Percentiles rank a stretch among this genome's conserved stretches.
phyloP scores from a whole-genome alignment of 495 filamentous ascomycete genomes.

The Xylaria longipes region DNA sequence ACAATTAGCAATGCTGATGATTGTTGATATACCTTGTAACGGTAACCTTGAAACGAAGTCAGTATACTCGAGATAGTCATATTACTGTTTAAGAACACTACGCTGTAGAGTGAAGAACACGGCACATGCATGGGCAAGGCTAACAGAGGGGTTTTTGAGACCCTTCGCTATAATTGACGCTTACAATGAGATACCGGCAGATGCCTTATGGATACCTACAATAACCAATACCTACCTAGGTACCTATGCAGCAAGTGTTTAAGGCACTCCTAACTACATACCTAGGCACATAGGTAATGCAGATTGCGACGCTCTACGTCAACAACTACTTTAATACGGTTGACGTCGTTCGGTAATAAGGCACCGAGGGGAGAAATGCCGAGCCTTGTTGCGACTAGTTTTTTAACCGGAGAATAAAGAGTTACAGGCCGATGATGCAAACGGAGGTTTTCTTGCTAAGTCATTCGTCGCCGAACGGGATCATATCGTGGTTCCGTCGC shows the following conservation, averaged over 20 bases:
- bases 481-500: neutral
- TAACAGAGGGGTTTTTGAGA: neutral
- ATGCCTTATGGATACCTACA: neutral
- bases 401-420: neutral
- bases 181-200: neutral
- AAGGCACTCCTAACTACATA: neutral
- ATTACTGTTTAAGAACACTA: neutral
- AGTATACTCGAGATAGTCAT: neutral
- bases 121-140: neutral
- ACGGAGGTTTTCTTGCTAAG: neutral
- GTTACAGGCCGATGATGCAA: neutral
- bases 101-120: neutral
- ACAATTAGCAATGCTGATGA: neutral
- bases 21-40: neutral
- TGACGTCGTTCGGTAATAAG: neutral
- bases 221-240: no score
- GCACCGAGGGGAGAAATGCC: neutral
- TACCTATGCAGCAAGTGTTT: neutral
- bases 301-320: neutral
- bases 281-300: no score
- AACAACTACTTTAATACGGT: no score
- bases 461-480: neutral
- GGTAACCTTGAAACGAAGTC: neutral
- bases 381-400: neutral
- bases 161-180: neutral